These are phyloP conservation scores for Yamadazyma akitaensis DNA, from an alignment of 805 yeast species.

Conservation along the genomic window DNA sequence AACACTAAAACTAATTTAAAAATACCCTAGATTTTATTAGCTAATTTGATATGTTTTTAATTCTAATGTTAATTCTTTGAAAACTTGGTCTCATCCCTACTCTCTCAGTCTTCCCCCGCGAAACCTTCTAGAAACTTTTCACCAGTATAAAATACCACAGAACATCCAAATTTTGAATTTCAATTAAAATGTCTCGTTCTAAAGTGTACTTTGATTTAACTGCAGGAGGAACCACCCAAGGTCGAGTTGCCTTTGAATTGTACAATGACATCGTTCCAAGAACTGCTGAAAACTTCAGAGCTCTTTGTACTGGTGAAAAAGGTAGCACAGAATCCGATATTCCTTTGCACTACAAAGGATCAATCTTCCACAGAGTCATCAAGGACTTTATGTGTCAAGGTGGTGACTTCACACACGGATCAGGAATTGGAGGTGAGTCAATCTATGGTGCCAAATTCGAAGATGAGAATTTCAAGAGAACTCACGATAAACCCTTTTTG, in stretches of 20 bases:
- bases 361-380: slow-evolving; percentile 92
- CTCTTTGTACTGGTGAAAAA: slow-evolving; percentile 85
- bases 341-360: slow-evolving; percentile 73
- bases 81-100: not conserved
- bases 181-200: slow-evolving; percentile 20
- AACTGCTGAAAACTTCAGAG: slow-evolving; percentile 87
- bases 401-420: slow-evolving; percentile 62
- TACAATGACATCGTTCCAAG: slow-evolving; percentile 74
- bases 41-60: no score
- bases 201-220: slow-evolving; percentile 78
- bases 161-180: not conserved
- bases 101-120: not conserved
- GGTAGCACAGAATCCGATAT: slow-evolving; percentile 61
- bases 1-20: no score
- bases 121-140: not conserved
- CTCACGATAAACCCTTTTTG: slow-evolving; percentile 81
- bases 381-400: slow-evolving; percentile 91
- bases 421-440: slow-evolving; percentile 44
- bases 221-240: slow-evolving; percentile 64
- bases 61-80: not conserved
- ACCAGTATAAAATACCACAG: not conserved
- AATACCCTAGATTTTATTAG: no score
- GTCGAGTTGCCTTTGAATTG: slow-evolving; percentile 77
- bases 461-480: slow-evolving; percentile 78
- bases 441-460: slow-evolving; percentile 60